Evolutionary conservation across 169 alveolate genomes (phyloP), one percentile per base, ranked within the genome.

Genomic region (Cyclospora cayetanensis): DNA sequence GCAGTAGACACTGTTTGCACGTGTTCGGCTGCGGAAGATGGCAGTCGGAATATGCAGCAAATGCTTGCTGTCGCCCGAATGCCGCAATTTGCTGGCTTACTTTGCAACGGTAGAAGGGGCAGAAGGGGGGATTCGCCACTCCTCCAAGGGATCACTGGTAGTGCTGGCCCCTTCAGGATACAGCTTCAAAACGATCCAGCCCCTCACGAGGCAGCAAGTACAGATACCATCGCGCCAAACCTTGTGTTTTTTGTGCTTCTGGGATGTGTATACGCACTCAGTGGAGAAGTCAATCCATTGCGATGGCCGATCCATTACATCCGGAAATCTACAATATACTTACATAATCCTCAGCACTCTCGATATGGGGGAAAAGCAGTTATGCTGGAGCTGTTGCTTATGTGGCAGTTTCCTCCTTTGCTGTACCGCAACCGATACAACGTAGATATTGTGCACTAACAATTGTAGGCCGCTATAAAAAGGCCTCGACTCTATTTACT

Each of bases 191-290:
- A 82, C 70, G 55, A 90, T 43, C 42, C 74, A 90, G 34, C 93
- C 93, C 4, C 74, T 39, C 84, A 34, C 86, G 7, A 53, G 53
- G 41, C 70, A 39, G 90, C 93, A 90, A 20, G 72, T 90, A 60
- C 93, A 90, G 60, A 76, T 4, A 0, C 93, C 93, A 27, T 90
- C 93, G 12, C 27, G 31, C 93, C 93, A 90, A 0, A 83, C 53
- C 66, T 90, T 90, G 74, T 25, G 37, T 65, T 90, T 90, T 35
- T 90, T 90, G 29, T 66, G 85, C 65, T 90, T 90, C 93, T 90
- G 93, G 39, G 93, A 65, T 1, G 93, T 90, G 83, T 90, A 90
- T 35, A 74, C 60, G 34, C 93, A 90, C 72, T 60, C 90, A 42
- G 90, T 42, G 53, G 76, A 52, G 35, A 80, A 80, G 60, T 80